Evolutionary conservation across 352 stramenopile genomes (phyloP).

Genomic region (Globisporangium rhizosaccharum): DNA sequence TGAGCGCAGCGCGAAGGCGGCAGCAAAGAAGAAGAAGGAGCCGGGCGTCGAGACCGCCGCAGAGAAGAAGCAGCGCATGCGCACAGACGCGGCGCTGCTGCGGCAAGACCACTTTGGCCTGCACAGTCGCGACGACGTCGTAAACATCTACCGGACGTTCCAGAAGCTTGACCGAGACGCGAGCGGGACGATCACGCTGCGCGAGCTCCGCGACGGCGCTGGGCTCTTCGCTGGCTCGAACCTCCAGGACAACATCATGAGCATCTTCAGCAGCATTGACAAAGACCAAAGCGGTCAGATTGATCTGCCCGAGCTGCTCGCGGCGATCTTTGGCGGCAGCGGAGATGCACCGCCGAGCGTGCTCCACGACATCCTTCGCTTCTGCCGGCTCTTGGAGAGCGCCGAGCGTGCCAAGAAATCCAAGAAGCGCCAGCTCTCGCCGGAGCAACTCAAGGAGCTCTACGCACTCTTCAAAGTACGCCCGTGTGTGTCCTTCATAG

Average conservation of each 20-base stretch:
- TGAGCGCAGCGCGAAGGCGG: constrained; percentile 11
- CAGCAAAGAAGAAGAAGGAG: background rate
- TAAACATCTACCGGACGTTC: constrained; percentile 74
- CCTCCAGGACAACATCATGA: constrained; percentile 62
- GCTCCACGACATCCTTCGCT: constrained; percentile 47
- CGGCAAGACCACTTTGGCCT: constrained; percentile 54
- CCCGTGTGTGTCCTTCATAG: background rate
- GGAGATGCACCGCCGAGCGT: constrained; percentile 26
- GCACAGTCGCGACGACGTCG: constrained; percentile 60
- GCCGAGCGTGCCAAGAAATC: constrained; percentile 45
- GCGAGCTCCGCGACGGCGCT: constrained; percentile 38
- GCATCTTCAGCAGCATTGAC: constrained; percentile 78
- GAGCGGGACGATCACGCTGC: constrained; percentile 61
- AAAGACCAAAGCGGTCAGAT: constrained; percentile 71
- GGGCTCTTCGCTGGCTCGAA: constrained; percentile 55
- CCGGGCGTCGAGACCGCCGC: constrained; percentile 1
- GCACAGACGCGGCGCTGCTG: constrained; percentile 55
- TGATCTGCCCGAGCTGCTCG: constrained; percentile 56
- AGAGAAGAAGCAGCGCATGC: constrained; percentile 60
- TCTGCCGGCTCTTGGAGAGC: constrained; percentile 46
- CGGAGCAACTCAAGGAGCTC: constrained; percentile 53
- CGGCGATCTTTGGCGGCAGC: constrained; percentile 42
- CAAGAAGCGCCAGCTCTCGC: constrained; percentile 49
- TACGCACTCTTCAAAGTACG: constrained; percentile 50
- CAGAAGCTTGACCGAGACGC: constrained; percentile 62